Conservation (phyloP, 139 green algal species). For the Tetradesmus lagerheimii region DNA sequence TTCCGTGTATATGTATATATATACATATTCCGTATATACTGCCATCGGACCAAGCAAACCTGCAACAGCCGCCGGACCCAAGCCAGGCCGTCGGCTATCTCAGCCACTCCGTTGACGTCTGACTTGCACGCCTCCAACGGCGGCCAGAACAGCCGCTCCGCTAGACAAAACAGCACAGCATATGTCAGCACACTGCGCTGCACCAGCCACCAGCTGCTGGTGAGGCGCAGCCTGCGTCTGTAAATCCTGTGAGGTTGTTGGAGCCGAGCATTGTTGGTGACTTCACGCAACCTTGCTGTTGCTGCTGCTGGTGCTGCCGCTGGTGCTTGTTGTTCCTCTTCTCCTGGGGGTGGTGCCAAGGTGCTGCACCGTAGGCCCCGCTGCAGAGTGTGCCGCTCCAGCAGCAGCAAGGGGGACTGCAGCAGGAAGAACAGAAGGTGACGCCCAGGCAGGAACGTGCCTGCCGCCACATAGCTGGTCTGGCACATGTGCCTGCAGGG, state of each 20-base stretch:
- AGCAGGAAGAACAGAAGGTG: conserved; percentile 33
- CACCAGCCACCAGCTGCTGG: background rate
- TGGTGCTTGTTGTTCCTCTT: background rate
- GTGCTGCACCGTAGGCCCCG: background rate
- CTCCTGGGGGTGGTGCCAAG: background rate
- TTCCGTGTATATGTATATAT: no score
- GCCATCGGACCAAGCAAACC: no score
- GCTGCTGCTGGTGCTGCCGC: background rate
- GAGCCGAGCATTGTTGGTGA: background rate
- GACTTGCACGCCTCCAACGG: conserved; percentile 4
- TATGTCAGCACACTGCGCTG: background rate
- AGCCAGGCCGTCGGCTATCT: background rate
- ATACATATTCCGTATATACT: no score
- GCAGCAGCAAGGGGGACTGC: conserved; percentile 17
- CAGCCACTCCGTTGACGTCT: background rate
- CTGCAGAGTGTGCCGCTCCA: background rate
- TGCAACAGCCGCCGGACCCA: background rate
- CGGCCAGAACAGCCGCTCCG: conserved; percentile 33
- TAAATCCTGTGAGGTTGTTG: no score
- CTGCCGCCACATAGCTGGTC: conserved; percentile 10
- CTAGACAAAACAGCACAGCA: conserved; percentile 5
- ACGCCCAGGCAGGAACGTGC: background rate
- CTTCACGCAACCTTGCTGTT: no score
- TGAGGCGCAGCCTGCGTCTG: no score
- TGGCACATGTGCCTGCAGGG: conserved; percentile 30